Conservation (phyloP, 345 rosid genomes). For the Salix suchowensis region DNA sequence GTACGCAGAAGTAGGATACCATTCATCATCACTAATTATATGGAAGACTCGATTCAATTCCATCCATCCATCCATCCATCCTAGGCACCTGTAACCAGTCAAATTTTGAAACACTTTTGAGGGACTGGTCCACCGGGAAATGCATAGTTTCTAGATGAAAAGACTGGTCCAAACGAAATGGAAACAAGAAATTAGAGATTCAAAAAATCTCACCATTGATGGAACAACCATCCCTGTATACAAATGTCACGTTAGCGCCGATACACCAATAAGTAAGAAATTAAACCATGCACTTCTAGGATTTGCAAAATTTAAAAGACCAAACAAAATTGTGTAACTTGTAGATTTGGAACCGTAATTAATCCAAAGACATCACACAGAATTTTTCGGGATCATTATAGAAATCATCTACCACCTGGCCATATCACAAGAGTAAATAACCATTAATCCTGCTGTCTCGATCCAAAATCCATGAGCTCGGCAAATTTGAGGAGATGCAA, state of each 20-base stretch:
- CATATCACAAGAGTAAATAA: neutral
- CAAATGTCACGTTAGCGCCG: neutral
- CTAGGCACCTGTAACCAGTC: neutral
- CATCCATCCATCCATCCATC: neutral
- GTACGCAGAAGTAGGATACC: neutral
- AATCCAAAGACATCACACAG: neutral
- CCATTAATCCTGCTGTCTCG: neutral
- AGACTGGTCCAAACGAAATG: neutral
- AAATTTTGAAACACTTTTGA: neutral
- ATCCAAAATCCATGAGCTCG: slow-evolving; percentile 4
- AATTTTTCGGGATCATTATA: neutral
- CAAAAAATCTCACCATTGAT: neutral
- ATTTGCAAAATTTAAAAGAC: slow-evolving; percentile 7
- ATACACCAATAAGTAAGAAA: neutral
- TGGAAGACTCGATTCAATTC: neutral
- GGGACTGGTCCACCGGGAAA: neutral
- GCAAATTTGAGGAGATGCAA: neutral
- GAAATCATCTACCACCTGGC: neutral
- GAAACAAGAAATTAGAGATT: neutral
- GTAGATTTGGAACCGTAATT: neutral
- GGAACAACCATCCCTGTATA: neutral
- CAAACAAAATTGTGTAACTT: slow-evolving; percentile 14
- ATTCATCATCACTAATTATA: neutral
- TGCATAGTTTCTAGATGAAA: neutral
- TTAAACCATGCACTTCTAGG: neutral